Evolutionary conservation across 73 alveolate genomes (phyloP).

Genomic region (Breviolum minutum): DNA sequence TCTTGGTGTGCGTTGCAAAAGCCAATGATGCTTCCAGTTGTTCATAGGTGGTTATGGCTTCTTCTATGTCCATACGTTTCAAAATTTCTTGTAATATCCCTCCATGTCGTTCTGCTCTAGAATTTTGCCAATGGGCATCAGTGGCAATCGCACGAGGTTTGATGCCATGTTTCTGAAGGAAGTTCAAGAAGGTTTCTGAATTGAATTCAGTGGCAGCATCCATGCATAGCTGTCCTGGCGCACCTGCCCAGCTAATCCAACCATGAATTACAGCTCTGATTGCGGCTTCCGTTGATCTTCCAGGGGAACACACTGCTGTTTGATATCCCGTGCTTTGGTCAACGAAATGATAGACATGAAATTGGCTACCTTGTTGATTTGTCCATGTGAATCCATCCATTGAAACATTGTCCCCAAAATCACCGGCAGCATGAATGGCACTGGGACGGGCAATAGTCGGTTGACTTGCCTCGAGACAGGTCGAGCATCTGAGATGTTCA

Average conservation of each 20-base stretch:
- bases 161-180: background rate
- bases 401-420: background rate
- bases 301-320: background rate
- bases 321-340: background rate
- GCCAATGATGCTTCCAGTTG: background rate
- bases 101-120: background rate
- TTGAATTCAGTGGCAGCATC: constrained; percentile 17
- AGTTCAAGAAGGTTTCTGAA: background rate
- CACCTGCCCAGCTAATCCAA: constrained; percentile 43
- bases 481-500: background rate
- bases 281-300: background rate
- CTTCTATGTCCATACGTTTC: background rate
- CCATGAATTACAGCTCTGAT: background rate
- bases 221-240: background rate
- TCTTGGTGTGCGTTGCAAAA: background rate
- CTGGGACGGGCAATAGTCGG: background rate
- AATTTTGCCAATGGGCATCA: constrained; percentile 42
- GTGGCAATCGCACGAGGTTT: background rate
- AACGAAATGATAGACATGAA: background rate
- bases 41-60: background rate
- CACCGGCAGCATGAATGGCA: background rate
- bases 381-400: background rate
- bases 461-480: background rate
- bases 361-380: background rate
- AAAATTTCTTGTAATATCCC: background rate